A percentile compares a stretch with the other conserved stretches of the same genome.
phyloP scores from a whole-genome alignment of 2,329 filamentous ascomycete genomes.

The Xylaria sp. region DNA sequence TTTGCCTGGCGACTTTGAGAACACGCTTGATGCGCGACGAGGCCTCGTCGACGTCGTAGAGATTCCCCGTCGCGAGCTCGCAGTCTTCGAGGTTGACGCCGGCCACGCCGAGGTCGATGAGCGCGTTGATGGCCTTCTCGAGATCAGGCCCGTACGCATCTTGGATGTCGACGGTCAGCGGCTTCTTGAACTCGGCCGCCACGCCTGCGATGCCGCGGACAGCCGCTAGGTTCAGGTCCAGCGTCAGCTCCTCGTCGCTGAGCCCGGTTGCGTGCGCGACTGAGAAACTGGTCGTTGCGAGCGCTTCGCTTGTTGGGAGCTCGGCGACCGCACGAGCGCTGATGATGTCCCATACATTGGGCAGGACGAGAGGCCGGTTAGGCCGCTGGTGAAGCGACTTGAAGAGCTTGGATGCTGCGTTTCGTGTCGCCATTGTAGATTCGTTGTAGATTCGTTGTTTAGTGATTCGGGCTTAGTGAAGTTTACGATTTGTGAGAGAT shows the following conservation, averaged over 20 bases:
- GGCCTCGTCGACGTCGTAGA: conserved; percentile 49
- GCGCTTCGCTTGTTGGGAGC: conserved; percentile 40
- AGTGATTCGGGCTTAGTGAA: neutral
- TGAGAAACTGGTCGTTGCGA: conserved; percentile 51
- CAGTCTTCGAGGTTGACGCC: conserved; percentile 60
- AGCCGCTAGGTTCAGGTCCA: conserved; percentile 51
- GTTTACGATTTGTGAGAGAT: too few relatives aligned
- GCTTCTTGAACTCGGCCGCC: conserved; percentile 38
- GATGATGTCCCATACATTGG: conserved; percentile 55
- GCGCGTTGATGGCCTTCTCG: conserved; percentile 46
- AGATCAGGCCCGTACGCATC: conserved; percentile 44
- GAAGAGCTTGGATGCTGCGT: conserved; percentile 7
- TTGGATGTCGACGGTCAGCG: conserved; percentile 58
- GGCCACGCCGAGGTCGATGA: conserved; percentile 53
- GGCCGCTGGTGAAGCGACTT: conserved; percentile 29
- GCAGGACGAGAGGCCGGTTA: conserved; percentile 50
- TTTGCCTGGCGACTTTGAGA: conserved; percentile 44
- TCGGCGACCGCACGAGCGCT: conserved; percentile 48
- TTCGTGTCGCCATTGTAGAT: conserved; percentile 5
- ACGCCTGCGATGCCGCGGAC: conserved; percentile 48
- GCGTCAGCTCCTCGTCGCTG: conserved; percentile 48
- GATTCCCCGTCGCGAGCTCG: conserved; percentile 42
- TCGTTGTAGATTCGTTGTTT: neutral
- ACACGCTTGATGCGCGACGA: conserved; percentile 47
- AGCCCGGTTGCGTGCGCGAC: conserved; percentile 47